phyloP scores from a whole-genome alignment of 2,329 filamentous ascomycete genomes.

The Acarospora socialis region DNA sequence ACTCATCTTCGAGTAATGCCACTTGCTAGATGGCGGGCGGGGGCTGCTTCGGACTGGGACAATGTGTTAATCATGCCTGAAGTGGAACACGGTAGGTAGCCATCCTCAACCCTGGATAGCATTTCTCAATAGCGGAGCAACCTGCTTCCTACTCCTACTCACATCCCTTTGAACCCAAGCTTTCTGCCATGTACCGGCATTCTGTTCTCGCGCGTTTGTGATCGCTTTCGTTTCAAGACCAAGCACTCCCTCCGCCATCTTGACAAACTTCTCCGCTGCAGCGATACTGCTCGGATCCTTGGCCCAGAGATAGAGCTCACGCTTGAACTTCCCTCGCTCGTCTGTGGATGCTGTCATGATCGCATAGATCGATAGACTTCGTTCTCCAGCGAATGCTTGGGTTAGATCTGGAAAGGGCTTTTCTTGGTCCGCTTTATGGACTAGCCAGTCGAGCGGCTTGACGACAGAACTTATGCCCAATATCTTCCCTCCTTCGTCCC shows the following conservation, averaged over 20 bases:
- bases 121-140: constrained; percentile 46
- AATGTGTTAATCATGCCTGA: no score
- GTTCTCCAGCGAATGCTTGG: constrained; percentile 30
- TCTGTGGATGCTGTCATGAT: constrained; percentile 45
- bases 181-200: constrained; percentile 26
- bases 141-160: constrained; percentile 47
- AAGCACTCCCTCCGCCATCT: constrained; percentile 20
- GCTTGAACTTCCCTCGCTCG: constrained; percentile 30
- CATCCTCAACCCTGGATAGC: no score
- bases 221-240: constrained; percentile 9
- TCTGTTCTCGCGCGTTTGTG: background rate
- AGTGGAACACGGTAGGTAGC: no score
- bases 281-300: constrained; percentile 23
- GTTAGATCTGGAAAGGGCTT: constrained; percentile 28
- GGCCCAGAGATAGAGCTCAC: constrained; percentile 39
- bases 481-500: constrained; percentile 32
- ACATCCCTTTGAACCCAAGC: constrained; percentile 44
- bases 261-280: constrained; percentile 31
- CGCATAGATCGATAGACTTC: constrained; percentile 37
- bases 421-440: constrained; percentile 30
- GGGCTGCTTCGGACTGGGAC: no score
- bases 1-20: no score
- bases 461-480: constrained; percentile 47
- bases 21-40: no score
- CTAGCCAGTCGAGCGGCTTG: constrained; percentile 39